Conservation (phyloP, 2,329 filamentous ascomycete genomes). For the Cytospora piceicola region DNA sequence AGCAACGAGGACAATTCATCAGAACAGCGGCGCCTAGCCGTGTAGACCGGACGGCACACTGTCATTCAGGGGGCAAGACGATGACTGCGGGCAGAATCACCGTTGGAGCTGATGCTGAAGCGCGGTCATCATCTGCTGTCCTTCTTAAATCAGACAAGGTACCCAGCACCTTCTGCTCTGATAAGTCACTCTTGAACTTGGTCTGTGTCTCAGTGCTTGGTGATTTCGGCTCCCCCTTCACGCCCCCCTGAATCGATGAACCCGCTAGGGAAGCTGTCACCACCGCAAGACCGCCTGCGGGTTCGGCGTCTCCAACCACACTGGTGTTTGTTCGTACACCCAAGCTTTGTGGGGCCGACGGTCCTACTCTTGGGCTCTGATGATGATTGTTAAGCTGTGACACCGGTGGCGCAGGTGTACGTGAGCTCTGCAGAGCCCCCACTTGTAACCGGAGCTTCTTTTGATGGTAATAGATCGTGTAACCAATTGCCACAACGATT, state of each 20-base stretch:
- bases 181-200: slow-evolving; percentile 5
- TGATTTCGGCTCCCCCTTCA: not conserved
- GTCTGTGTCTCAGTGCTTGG: not conserved
- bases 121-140: not conserved
- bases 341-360: no score
- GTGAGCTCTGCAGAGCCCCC: not conserved
- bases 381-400: not conserved
- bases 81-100: not conserved
- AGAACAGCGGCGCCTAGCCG: not conserved
- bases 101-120: not conserved
- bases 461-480: slow-evolving; percentile 13
- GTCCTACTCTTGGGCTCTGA: not conserved
- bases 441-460: slow-evolving; percentile 3
- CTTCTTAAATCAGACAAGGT: not conserved
- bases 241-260: not conserved
- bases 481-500: slow-evolving; percentile 38
- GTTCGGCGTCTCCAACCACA: not conserved
- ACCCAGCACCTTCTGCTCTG: slow-evolving; percentile 11
- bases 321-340: not conserved
- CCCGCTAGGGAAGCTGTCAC: slow-evolving; percentile 8
- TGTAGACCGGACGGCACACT: not conserved
- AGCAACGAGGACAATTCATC: not conserved
- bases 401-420: not conserved
- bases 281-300: not conserved
- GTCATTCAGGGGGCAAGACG: not conserved